A percentile compares a stretch with the other conserved stretches of the same genome.
phyloP scores from a whole-genome alignment of 768 basidiomycete species.

The Calvatia gigantea region DNA sequence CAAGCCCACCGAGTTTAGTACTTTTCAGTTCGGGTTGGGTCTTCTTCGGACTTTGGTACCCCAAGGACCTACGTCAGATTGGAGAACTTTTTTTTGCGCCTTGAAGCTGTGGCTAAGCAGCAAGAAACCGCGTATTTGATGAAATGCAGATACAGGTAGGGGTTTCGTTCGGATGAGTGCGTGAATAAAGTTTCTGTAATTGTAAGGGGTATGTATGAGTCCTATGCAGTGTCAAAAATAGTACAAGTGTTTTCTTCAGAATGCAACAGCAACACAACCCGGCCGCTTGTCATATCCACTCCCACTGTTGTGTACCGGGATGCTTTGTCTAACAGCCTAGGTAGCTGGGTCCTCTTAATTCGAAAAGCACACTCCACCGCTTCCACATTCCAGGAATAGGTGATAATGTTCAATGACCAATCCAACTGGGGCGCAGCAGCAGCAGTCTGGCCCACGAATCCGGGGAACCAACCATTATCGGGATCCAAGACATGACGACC shows the following conservation, averaged over 20 bases:
- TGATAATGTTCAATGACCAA: not conserved
- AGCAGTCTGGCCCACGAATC: not conserved
- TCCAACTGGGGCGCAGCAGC: not conserved
- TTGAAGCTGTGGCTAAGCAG: too few species aligned
- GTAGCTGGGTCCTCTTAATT: not conserved
- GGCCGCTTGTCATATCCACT: not conserved
- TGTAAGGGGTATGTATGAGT: too few species aligned
- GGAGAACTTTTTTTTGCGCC: too few species aligned
- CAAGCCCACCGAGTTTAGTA: too few species aligned
- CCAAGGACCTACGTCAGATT: too few species aligned
- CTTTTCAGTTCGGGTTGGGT: too few species aligned
- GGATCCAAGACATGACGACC: not conserved
- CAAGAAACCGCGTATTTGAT: too few species aligned
- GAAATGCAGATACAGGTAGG: too few species aligned
- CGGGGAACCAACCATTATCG: not conserved
- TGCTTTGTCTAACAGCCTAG: not conserved
- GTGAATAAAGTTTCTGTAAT: too few species aligned
- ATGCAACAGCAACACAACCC: not conserved
- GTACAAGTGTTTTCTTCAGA: not conserved
- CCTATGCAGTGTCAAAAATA: not conserved
- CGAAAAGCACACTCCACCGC: not conserved
- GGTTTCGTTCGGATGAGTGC: too few species aligned
- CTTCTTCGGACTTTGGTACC: too few species aligned
- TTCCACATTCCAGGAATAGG: not conserved
- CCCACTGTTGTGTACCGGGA: not conserved